Evolutionary conservation across 225 moss, liverwort and hornwort genomes (phyloP), one percentile per base, ranked within the genome.

Genomic region (Lunularia cruciata): DNA sequence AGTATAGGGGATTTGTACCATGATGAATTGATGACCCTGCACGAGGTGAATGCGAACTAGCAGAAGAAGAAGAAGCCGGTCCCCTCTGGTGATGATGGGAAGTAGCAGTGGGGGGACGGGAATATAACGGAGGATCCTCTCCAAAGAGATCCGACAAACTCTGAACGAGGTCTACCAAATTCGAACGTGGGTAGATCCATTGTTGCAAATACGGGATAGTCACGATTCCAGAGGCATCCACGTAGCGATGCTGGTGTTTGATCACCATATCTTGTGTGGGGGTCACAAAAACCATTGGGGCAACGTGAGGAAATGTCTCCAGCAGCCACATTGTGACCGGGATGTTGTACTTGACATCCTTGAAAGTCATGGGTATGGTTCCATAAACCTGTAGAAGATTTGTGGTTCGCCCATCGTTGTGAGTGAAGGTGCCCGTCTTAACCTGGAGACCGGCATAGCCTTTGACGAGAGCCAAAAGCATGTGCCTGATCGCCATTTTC

Each of bases 201-300:
- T 85, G 86, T 52, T 92, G 87, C 70, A 89, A 78, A 47, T 92
- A 96, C 6, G 74, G 61, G n/a, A 79, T 79, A 22, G 83, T 71
- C 14, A 90, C 92, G 65, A 79, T 76, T 53, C 96, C 96, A 8
- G 92, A 92, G 32, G 84, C 90, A 84, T 96, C 92, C 47, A 96
- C 96, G 23, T 63, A 83, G 5, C 80, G 87, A 57, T 96, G 96
- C 38, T 88, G 86, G 25, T 87, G 83, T 79, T 90, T 96, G 79
- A 92, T 92, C 62, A 96, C 86, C 96, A 96, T 96, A 45, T 96
- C 90, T 74, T 87, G 79, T 0, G 96, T 96, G 20, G 96, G 96
- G 13, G 92, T 89, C 46, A 96, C 92, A 71, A 81, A 89, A n/a
- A 90, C 88, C 68, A 92, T 65, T 3, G 96, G 96, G 54, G 83